Percentiles rank a stretch among this genome's conserved stretches.
Conservation (phyloP, 805 yeast genomes). For the Candida broadrunensis region DNA sequence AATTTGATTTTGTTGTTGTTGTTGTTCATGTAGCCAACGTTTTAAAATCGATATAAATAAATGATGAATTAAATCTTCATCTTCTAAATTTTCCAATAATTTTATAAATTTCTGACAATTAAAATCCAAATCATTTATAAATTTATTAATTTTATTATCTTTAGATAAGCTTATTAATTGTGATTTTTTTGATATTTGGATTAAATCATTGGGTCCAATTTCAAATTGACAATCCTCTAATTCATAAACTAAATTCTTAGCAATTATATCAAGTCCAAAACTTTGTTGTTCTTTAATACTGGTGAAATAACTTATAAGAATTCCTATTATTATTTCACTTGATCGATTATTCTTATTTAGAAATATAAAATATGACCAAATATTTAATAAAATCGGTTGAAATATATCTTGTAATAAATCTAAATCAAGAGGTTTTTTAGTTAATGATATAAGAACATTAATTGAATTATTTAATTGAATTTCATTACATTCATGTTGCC, state of each 20-base stretch:
- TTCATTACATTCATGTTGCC: slow-evolving; percentile 41
- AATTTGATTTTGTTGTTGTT: slow-evolving; percentile 5
- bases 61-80: slow-evolving; percentile 36
- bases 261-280: slow-evolving; percentile 26
- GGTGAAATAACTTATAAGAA: slow-evolving; percentile 36
- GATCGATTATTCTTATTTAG: slow-evolving; percentile 27
- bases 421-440: slow-evolving; percentile 35
- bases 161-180: slow-evolving; percentile 6
- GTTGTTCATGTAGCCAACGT: slow-evolving; percentile 50
- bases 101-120: slow-evolving; percentile 26
- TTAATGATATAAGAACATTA: slow-evolving; percentile 62
- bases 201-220: slow-evolving; percentile 39
- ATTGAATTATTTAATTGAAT: slow-evolving; percentile 56
- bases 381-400: slow-evolving; percentile 26
- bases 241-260: slow-evolving; percentile 29
- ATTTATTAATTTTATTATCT: slow-evolving; percentile 25
- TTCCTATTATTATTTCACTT: slow-evolving; percentile 29
- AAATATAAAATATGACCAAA: slow-evolving; percentile 48
- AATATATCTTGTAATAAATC: slow-evolving; percentile 23
- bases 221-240: slow-evolving; percentile 38
- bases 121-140: slow-evolving; percentile 25
- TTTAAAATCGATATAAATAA: slow-evolving; percentile 52
- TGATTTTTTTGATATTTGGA: slow-evolving; percentile 20
- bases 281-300: slow-evolving; percentile 12
- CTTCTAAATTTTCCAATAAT: slow-evolving; percentile 50